Conservation (phyloP, 2,329 filamentous ascomycete species). For the Didymella sp. region DNA sequence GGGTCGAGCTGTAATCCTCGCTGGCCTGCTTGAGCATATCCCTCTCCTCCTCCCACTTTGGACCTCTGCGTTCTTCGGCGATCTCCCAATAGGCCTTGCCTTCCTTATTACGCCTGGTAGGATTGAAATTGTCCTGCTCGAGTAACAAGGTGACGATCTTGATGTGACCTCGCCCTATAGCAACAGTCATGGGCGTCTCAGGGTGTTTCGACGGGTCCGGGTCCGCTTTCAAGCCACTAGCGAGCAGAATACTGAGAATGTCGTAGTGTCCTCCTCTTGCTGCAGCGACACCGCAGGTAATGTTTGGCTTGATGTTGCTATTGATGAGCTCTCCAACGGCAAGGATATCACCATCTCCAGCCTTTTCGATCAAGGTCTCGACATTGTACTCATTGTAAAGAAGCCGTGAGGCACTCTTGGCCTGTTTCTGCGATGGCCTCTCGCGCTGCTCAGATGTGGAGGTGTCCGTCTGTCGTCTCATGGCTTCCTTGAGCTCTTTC, state of each 20-base stretch:
- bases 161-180: constrained; percentile 86
- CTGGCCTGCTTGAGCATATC: constrained; percentile 79
- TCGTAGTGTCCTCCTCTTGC: constrained; percentile 90
- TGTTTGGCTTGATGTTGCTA: constrained; percentile 67
- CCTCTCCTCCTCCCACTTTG: constrained; percentile 89
- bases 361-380: constrained; percentile 58
- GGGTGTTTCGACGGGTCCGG: constrained; percentile 78
- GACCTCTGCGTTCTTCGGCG: constrained; percentile 79
- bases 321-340: constrained; percentile 59
- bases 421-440: constrained; percentile 35
- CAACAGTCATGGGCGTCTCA: constrained; percentile 90
- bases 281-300: constrained; percentile 87
- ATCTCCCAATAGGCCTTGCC: constrained; percentile 88
- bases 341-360: constrained; percentile 57
- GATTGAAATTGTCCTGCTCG: constrained; percentile 80
- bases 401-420: constrained; percentile 51
- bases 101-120: constrained; percentile 73
- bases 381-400: constrained; percentile 59
- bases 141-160: constrained; percentile 83
- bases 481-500: constrained; percentile 69
- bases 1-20: constrained; percentile 59
- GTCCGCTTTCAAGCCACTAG: constrained; percentile 54
- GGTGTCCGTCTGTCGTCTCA: constrained; percentile 54
- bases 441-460: constrained; percentile 58
- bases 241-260: constrained; percentile 75